Evolutionary conservation across 768 basidiomycete species (phyloP).

Genomic region (Tephrocybe rancida): DNA sequence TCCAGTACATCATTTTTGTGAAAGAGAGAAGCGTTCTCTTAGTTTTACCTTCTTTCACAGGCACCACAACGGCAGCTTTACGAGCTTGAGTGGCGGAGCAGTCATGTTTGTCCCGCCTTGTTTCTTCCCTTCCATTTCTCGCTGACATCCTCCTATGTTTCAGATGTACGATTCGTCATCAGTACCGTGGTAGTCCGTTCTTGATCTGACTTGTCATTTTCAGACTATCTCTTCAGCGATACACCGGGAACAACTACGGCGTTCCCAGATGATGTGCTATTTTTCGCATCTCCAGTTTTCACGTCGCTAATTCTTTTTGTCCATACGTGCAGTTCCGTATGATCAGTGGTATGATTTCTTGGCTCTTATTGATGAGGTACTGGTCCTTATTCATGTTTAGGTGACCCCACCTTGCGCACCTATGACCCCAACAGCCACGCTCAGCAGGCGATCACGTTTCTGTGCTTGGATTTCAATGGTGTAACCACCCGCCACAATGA

Average conservation of each 20-base stretch:
- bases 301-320: constrained; percentile 1
- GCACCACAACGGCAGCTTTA: constrained; percentile 51
- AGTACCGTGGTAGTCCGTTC: background rate
- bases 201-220: background rate
- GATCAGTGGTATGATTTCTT: constrained; percentile 43
- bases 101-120: constrained; percentile 39
- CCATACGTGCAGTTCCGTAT: constrained; percentile 54
- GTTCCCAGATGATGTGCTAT: constrained; percentile 55
- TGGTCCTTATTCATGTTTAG: constrained; percentile 20
- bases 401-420: constrained; percentile 45
- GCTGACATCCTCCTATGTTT: constrained; percentile 4
- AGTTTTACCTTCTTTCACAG: constrained; percentile 22
- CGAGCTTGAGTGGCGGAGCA: constrained; percentile 41
- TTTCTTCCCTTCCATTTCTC: background rate
- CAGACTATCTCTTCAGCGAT: constrained; percentile 53
- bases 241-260: constrained; percentile 48
- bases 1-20: constrained; percentile 37
- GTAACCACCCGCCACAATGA: constrained; percentile 37
- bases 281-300: background rate
- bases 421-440: constrained; percentile 46
- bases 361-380: background rate
- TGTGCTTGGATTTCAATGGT: constrained; percentile 51
- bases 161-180: constrained; percentile 29
- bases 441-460: constrained; percentile 49
- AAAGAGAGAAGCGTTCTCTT: background rate